phyloP scores from a whole-genome alignment of 108 stramenopile genomes.

The Cyclotella kingstonii region DNA sequence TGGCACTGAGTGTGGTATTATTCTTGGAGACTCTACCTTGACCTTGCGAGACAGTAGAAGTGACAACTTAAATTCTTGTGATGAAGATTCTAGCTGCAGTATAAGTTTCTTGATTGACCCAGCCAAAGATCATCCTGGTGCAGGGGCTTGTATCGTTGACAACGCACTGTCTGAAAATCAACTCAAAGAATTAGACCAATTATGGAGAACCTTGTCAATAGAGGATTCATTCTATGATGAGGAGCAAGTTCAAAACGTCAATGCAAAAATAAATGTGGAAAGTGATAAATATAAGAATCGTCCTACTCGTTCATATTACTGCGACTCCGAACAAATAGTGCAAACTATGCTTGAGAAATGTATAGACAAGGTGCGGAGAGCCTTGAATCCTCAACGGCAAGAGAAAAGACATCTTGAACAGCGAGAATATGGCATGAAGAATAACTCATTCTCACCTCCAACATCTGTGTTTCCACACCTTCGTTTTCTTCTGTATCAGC shows the following conservation, averaged over 20 bases:
- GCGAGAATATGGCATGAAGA: not conserved
- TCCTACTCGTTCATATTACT: constrained; percentile 64
- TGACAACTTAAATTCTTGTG: not conserved
- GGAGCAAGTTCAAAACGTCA: constrained; percentile 38
- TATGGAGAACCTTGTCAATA: constrained; percentile 52
- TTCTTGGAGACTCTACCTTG: not conserved
- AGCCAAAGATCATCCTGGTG: constrained; percentile 65
- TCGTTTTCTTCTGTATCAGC: constrained; percentile 67
- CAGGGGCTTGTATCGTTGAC: constrained; percentile 73
- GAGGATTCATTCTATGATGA: constrained; percentile 28
- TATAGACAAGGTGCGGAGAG: constrained; percentile 18
- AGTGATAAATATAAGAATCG: constrained; percentile 23
- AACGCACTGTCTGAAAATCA: constrained; percentile 39
- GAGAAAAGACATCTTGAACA: not conserved
- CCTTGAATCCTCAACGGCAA: not conserved
- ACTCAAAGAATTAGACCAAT: constrained; percentile 37
- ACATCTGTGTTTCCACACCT: constrained; percentile 62
- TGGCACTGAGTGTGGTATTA: not conserved
- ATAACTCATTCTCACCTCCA: constrained; percentile 1
- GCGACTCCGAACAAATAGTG: constrained; percentile 58
- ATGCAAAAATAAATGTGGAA: constrained; percentile 28
- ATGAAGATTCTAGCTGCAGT: not conserved
- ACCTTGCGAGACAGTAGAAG: too few relatives aligned
- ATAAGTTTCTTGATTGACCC: constrained; percentile 51
- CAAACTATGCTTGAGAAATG: constrained; percentile 24